Conservation (phyloP, 148 eudicot species). For the Euryodendron excelsum region DNA sequence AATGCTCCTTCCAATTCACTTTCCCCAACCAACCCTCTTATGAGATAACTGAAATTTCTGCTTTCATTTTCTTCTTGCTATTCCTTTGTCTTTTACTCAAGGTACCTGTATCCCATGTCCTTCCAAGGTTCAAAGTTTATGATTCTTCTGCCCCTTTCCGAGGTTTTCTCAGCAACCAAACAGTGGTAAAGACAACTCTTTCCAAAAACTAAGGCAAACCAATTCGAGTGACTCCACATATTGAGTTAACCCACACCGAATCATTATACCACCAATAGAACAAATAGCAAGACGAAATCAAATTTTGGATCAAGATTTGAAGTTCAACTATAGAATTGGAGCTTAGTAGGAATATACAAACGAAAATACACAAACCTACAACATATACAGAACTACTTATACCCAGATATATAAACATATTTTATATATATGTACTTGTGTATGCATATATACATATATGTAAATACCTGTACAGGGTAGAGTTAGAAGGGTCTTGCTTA, state of each 20-base stretch:
- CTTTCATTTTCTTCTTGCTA: background rate
- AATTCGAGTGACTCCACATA: background rate
- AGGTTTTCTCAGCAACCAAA: slow-evolving; percentile 1
- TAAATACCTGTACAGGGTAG: slow-evolving; percentile 72
- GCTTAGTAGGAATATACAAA: background rate
- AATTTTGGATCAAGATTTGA: background rate
- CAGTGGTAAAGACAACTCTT: background rate
- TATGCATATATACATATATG: background rate
- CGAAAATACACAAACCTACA: background rate
- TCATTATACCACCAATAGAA: background rate
- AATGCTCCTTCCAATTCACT: background rate
- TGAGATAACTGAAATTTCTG: background rate
- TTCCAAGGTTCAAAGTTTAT: background rate
- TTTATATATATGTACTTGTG: background rate
- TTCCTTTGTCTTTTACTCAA: no score
- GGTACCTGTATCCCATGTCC: background rate
- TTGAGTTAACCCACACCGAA: background rate
- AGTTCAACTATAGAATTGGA: background rate
- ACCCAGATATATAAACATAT: no score
- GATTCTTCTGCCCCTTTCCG: background rate
- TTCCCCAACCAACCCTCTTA: background rate
- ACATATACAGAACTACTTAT: background rate
- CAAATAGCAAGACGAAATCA: background rate
- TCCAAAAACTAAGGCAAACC: background rate
- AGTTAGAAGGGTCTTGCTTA: slow-evolving; percentile 72